Percentiles rank a stretch among this genome's conserved stretches.
Conservation (phyloP, 2,329 filamentous ascomycete species). For the Monosporascus sp. region DNA sequence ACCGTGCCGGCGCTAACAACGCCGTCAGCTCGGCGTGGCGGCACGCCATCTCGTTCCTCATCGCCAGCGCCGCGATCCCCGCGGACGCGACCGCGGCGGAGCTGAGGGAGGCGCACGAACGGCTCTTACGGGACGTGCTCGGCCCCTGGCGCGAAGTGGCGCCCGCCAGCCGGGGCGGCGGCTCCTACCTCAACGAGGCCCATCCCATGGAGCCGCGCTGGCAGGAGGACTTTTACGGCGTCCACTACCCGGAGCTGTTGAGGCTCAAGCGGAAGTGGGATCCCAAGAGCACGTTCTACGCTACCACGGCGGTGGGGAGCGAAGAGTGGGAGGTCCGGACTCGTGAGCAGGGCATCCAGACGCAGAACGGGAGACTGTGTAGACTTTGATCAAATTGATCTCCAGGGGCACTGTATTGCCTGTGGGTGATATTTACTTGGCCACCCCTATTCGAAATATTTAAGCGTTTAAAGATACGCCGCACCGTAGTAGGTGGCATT, state of each 20-base stretch:
- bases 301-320: constrained; percentile 32
- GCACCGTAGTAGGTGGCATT: too few relatives aligned
- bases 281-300: constrained; percentile 31
- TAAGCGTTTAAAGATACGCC: too few relatives aligned
- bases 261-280: constrained; percentile 37
- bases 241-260: constrained; percentile 25
- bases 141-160: constrained; percentile 15
- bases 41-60: constrained; percentile 11
- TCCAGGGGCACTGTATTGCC: too few relatives aligned
- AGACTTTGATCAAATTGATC: not conserved
- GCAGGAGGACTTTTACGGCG: constrained; percentile 28
- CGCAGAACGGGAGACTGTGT: constrained; percentile 4
- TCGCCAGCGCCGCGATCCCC: constrained; percentile 15
- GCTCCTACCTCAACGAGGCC: constrained; percentile 34
- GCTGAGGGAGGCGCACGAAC: constrained; percentile 18
- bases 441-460: too few relatives aligned
- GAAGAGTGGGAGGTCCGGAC: constrained; percentile 30
- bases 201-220: constrained; percentile 28
- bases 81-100: constrained; percentile 2
- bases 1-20: constrained; percentile 17
- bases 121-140: constrained; percentile 19
- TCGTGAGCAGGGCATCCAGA: not conserved
- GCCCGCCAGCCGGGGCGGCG: constrained; percentile 12
- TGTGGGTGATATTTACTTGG: too few relatives aligned
- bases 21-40: constrained; percentile 27